phyloP scores from a whole-genome alignment of 371 early-diverging fungal species.

The Smittium mucronatum region DNA sequence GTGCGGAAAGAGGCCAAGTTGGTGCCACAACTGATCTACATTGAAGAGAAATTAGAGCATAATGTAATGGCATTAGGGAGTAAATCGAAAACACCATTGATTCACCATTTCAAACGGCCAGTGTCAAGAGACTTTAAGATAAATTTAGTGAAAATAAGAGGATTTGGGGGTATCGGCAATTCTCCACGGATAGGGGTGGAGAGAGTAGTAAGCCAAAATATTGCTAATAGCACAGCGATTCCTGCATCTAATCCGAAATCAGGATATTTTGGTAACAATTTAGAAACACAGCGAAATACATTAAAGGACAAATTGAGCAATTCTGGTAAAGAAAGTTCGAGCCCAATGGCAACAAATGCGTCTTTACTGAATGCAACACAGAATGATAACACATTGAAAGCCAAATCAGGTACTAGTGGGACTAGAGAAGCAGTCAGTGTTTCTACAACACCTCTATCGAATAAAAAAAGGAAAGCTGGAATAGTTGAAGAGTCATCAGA shows the following conservation, averaged over 20 bases:
- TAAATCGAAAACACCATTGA: conserved; percentile 22
- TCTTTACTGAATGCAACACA: no score
- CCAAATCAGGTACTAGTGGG: no score
- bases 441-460: no score
- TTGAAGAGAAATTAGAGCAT: conserved; percentile 28
- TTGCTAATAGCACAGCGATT: background rate
- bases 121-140: conserved; percentile 25
- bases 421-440: background rate
- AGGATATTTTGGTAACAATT: background rate
- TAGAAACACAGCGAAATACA: background rate
- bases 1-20: conserved; percentile 24
- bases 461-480: background rate
- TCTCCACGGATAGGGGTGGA: background rate
- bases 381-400: no score
- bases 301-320: background rate
- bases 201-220: background rate
- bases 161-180: background rate
- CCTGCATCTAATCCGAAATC: background rate
- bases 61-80: conserved; percentile 21
- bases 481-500: background rate
- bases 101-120: conserved; percentile 30
- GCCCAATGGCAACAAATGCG: no score
- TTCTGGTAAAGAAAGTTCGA: background rate
- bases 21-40: conserved; percentile 27
- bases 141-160: background rate